A percentile compares a stretch with the other conserved stretches of the same genome.
phyloP scores from a whole-genome alignment of 2,329 filamentous ascomycete genomes.

The Talaromyces sp. region DNA sequence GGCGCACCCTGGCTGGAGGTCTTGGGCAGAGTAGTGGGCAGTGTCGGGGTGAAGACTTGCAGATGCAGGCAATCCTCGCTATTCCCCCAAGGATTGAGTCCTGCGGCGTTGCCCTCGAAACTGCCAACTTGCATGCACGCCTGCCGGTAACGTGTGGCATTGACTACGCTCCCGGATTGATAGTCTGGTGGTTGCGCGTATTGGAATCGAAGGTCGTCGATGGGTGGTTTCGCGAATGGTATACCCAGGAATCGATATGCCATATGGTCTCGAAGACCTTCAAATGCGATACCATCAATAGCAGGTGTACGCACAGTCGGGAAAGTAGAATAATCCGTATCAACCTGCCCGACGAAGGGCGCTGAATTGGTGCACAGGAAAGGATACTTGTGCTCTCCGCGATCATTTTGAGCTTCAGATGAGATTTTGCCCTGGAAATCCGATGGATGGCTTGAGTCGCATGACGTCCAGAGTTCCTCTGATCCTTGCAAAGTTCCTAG shows the following conservation, averaged over 20 bases:
- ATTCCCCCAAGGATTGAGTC: conserved; percentile 18
- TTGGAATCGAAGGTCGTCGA: conserved; percentile 28
- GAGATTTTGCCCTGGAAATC: neutral
- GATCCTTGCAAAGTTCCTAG: neutral
- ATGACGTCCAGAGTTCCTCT: conserved; percentile 15
- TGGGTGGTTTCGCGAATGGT: conserved; percentile 33
- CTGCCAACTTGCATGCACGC: conserved; percentile 30
- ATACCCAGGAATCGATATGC: conserved; percentile 22
- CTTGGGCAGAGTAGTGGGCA: neutral
- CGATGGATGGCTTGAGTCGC: neutral
- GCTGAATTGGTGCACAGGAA: conserved; percentile 16
- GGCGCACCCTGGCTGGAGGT: conserved; percentile 18
- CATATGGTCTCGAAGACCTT: conserved; percentile 15
- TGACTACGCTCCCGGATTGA: conserved; percentile 16
- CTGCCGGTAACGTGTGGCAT: conserved; percentile 26
- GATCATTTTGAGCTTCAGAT: neutral
- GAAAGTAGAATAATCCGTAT: conserved; percentile 15
- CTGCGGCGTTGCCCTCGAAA: conserved; percentile 14
- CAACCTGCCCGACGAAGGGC: conserved; percentile 8
- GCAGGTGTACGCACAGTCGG: conserved; percentile 8
- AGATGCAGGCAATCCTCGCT: conserved; percentile 35
- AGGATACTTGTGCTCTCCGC: neutral
- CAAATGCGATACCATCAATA: conserved; percentile 9
- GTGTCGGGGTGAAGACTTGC: conserved; percentile 24
- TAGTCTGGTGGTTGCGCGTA: conserved; percentile 26